Conservation (phyloP, 2,329 filamentous ascomycete genomes). For the Microcyclospora pomicola region DNA sequence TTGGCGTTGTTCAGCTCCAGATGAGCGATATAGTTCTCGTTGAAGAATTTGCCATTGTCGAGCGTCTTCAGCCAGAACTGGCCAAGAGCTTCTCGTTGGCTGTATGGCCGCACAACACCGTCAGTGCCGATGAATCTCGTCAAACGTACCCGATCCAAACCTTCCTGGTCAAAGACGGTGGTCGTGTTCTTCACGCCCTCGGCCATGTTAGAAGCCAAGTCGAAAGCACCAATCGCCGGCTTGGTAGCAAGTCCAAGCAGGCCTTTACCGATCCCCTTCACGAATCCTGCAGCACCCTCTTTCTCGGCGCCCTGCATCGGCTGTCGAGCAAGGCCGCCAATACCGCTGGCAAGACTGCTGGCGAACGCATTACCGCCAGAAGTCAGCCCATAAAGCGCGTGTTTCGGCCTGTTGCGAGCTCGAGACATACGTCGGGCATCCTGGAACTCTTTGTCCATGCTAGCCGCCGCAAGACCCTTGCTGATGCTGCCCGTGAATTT, state of each 20-base stretch:
- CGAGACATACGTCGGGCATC: slow-evolving; percentile 87
- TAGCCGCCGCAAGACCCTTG: slow-evolving; percentile 88
- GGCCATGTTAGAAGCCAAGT: slow-evolving; percentile 90
- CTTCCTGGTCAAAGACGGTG: slow-evolving; percentile 90
- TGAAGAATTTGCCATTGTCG: slow-evolving; percentile 94
- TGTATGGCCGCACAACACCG: slow-evolving; percentile 88
- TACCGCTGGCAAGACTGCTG: slow-evolving; percentile 80
- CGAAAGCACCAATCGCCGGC: slow-evolving; percentile 89
- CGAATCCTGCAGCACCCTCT: slow-evolving; percentile 84
- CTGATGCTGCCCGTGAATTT: slow-evolving; percentile 96
- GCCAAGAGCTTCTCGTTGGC: slow-evolving; percentile 83
- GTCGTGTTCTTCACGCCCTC: slow-evolving; percentile 98
- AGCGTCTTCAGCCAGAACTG: slow-evolving; percentile 99
- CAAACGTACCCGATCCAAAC: slow-evolving; percentile 86
- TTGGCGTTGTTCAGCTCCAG: slow-evolving; percentile 57
- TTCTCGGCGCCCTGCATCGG: slow-evolving; percentile 92
- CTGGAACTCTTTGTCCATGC: slow-evolving; percentile 96
- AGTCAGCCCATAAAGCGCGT: slow-evolving; percentile 90
- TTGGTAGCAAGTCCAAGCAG: slow-evolving; percentile 91
- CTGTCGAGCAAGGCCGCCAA: slow-evolving; percentile 84
- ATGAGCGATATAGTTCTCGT: slow-evolving; percentile 94
- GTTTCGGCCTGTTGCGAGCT: slow-evolving; percentile 86
- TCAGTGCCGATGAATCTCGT: slow-evolving; percentile 85
- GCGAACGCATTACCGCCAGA: slow-evolving; percentile 91
- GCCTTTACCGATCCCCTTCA: slow-evolving; percentile 95